These are phyloP conservation scores for Mrakia hoshinonis DNA, from an alignment of 768 basidiomycete genomes.

Conservation along the genomic window DNA sequence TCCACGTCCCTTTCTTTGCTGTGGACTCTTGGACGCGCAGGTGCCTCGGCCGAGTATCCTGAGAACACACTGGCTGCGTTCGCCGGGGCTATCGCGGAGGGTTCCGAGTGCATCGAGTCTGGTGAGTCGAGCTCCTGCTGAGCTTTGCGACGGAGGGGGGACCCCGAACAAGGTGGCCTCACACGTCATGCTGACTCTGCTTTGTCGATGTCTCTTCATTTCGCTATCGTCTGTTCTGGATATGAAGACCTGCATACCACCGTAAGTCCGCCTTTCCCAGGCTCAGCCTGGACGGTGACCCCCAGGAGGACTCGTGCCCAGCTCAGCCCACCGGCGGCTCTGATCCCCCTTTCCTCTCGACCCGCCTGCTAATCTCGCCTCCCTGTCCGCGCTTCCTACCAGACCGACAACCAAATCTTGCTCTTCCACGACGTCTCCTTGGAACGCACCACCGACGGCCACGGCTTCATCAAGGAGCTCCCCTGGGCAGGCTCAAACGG, in stretches of 20 bases:
- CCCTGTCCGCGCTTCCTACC: slow-evolving; percentile 82
- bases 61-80: slow-evolving; percentile 96
- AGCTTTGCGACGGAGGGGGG: too few species aligned
- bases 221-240: neutral
- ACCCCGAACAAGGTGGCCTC: neutral
- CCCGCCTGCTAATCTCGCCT: neutral
- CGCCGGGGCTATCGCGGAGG: slow-evolving; percentile 86
- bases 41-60: slow-evolving; percentile 55
- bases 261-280: neutral
- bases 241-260: neutral
- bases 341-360: neutral
- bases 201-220: neutral
- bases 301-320: neutral
- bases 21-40: slow-evolving; percentile 32
- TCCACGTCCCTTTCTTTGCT: neutral
- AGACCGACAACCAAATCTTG: slow-evolving; percentile 71
- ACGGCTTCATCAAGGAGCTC: slow-evolving; percentile 59
- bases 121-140: slow-evolving; percentile 45
- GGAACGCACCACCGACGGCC: slow-evolving; percentile 68
- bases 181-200: neutral
- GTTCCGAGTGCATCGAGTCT: slow-evolving; percentile 93
- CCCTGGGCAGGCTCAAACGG: slow-evolving; percentile 62
- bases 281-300: too few species aligned
- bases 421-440: slow-evolving; percentile 96
- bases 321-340: too few species aligned